Evolutionary conservation across 306 rosid species (phyloP), one percentile per base, ranked within the genome.

Genomic region (Begonia loranthoides): DNA sequence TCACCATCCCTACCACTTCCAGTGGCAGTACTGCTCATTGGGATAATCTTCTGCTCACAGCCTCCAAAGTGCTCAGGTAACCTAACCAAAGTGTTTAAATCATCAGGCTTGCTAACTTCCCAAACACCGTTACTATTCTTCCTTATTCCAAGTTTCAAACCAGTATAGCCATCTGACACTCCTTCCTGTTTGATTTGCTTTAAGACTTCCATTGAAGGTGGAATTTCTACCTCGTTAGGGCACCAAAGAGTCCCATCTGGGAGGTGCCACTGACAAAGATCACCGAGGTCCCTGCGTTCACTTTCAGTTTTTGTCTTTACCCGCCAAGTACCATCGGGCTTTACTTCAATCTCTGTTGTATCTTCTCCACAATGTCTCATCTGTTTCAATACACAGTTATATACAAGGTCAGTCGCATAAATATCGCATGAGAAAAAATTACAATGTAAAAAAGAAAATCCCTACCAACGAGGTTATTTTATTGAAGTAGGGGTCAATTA

Each of bases 301-400:
- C 66, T 75, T 72, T 86, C 99, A 67, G 60, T 83, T 76, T 78
- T 92, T 61, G 78, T 55, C 75, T 81, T 86, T 33, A 70, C 96
- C 59, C 99, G 88, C 99, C 99, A 92, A 66, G 73, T 78, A 63
- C 99, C 94, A 66, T 92, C 99, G 66, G 94, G 99, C 66, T 80
- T 83, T 66, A 86, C 93, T 66, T 92, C 99, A 55, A 92, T 71
- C 73, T 92, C 99, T 33, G 84, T 51, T 50, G 76, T 75, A 68
- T 92, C 99, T 39, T 92, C 99, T 19, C 82, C 99, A 72, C 96
- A 92, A 73, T 66, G 34, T 61, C 70, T 73, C 94, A 92, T 80
- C 99, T 83, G 86, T 45, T 28, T 28, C 36, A 8, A 70, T 28
- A 61, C 63, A 52, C 55, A 62, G 15, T 41, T 34, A 3, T 48